Evolutionary conservation across 2,329 filamentous ascomycete genomes (phyloP).

Genomic region (Pyrenophora teres): DNA sequence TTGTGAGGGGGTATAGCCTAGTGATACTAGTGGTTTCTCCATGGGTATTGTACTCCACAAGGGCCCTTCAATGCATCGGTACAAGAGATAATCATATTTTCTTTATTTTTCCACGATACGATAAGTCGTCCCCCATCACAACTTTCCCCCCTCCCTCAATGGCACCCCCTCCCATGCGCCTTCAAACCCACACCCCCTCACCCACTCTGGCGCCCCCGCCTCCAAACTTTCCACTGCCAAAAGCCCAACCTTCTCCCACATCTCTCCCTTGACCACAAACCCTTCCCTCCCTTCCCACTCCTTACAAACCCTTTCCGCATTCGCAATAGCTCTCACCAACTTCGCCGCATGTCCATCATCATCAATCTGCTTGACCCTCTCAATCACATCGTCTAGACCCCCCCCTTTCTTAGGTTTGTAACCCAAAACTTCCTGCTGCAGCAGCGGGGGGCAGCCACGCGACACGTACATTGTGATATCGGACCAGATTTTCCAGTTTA

Average conservation of each 20-base stretch:
- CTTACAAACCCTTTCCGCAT: slow-evolving; percentile 62
- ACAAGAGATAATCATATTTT: too few species aligned
- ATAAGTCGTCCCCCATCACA: slow-evolving; percentile 15
- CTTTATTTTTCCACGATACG: too few species aligned
- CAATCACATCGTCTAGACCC: slow-evolving; percentile 52
- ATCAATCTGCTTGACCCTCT: slow-evolving; percentile 52
- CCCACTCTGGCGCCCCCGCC: slow-evolving; percentile 60
- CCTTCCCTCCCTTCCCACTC: slow-evolving; percentile 51
- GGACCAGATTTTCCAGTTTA: slow-evolving; percentile 81
- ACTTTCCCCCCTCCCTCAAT: slow-evolving; percentile 28
- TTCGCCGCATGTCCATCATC: slow-evolving; percentile 88
- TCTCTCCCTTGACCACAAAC: slow-evolving; percentile 58
- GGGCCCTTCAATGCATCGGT: too few species aligned
- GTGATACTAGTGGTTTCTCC: too few species aligned
- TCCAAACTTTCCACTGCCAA: slow-evolving; percentile 68
- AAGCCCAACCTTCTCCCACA: slow-evolving; percentile 66
- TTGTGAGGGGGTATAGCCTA: too few species aligned
- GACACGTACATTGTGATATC: slow-evolving; percentile 77
- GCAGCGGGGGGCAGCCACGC: slow-evolving; percentile 65
- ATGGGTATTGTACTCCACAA: too few species aligned
- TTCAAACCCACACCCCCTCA: slow-evolving; percentile 65
- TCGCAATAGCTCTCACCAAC: slow-evolving; percentile 69
- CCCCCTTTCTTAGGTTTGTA: slow-evolving; percentile 60
- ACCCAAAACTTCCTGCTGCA: slow-evolving; percentile 60
- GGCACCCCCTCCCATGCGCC: slow-evolving; percentile 64